These are phyloP conservation scores for Plantago coronopus DNA, from an alignment of 305 asterid genomes.

Conservation along the genomic window DNA sequence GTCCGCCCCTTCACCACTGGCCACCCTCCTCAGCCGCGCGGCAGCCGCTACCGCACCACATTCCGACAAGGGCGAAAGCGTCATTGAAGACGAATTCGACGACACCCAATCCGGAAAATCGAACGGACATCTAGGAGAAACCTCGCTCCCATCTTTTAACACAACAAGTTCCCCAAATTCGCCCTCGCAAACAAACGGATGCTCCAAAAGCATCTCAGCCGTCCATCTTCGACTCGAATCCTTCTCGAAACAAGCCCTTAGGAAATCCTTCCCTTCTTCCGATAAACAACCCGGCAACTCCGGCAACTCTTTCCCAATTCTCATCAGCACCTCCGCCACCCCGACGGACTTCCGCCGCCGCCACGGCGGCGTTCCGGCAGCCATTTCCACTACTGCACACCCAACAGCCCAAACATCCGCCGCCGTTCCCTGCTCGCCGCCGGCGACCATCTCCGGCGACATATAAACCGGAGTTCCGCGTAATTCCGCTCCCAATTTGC, in stretches of 20 bases:
- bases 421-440: constrained; percentile 40
- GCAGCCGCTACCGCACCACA: constrained; percentile 19
- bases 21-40: constrained; percentile 35
- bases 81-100: constrained; percentile 29
- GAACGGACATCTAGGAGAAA: constrained; percentile 64
- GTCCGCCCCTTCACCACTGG: constrained; percentile 26
- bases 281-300: constrained; percentile 51
- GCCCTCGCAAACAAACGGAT: constrained; percentile 40
- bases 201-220: constrained; percentile 80
- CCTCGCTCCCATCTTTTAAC: constrained; percentile 7
- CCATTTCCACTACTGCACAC: constrained; percentile 46
- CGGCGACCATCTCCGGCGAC: constrained; percentile 55
- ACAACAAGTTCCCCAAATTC: constrained; percentile 23
- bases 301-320: constrained; percentile 55
- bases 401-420: constrained; percentile 62
- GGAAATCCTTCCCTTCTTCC: constrained; percentile 60
- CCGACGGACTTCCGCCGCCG: constrained; percentile 51
- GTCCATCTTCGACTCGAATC: constrained; percentile 69
- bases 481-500: constrained; percentile 18
- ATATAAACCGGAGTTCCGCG: constrained; percentile 52
- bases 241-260: constrained; percentile 45
- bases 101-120: constrained; percentile 62
- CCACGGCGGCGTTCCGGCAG: constrained; percentile 19
- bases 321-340: constrained; percentile 46
- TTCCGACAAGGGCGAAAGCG: constrained; percentile 36